phyloP scores from a whole-genome alignment of 345 rosid species.

The Eucalyptus albens region DNA sequence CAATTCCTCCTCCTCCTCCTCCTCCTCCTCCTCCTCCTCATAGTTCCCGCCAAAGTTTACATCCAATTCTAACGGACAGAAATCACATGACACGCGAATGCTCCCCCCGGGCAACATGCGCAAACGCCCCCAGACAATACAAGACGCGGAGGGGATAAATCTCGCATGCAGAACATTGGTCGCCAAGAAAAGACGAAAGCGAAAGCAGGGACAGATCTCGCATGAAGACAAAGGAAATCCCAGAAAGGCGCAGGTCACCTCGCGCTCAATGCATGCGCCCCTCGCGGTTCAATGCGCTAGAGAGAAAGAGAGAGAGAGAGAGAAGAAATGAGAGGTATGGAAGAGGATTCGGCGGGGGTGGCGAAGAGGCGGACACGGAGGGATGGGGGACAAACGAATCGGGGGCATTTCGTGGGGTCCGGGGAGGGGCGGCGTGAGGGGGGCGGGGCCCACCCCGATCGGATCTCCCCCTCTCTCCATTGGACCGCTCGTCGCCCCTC shows the following conservation, averaged over 20 bases:
- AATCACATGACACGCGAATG: background rate
- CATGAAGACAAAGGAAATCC: background rate
- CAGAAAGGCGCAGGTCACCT: background rate
- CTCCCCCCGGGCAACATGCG: background rate
- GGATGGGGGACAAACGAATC: background rate
- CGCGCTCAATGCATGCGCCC: background rate
- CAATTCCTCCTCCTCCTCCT: background rate
- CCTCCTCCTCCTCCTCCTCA: background rate
- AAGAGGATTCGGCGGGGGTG: background rate
- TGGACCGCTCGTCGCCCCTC: background rate
- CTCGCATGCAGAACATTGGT: background rate
- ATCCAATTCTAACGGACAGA: background rate
- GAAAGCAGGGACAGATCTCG: background rate
- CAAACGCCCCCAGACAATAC: background rate
- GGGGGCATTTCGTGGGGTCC: background rate
- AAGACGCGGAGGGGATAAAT: background rate
- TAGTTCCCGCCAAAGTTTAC: background rate
- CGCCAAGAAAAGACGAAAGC: background rate
- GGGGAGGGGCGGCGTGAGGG: background rate
- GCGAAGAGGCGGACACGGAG: background rate
- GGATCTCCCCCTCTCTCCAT: background rate
- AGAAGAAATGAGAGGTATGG: background rate
- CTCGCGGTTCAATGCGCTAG: background rate
- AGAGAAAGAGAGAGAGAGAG: background rate
- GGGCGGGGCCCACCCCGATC: background rate